Percentiles rank a stretch among this genome's conserved stretches.
phyloP scores from a whole-genome alignment of 495 filamentous ascomycete species.

The Daldinia concentrica region DNA sequence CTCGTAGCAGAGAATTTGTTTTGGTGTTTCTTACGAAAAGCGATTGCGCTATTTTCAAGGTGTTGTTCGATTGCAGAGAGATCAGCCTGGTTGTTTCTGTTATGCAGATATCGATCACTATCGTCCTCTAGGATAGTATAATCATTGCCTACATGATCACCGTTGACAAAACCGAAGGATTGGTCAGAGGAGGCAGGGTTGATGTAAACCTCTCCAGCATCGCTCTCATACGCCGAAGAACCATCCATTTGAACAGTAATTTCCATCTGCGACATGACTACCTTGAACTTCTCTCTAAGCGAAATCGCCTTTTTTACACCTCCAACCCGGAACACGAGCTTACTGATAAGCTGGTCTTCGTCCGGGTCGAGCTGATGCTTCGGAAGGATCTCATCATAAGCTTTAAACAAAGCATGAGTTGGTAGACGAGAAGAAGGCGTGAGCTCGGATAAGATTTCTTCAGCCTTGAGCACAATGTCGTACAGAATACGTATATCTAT shows the following conservation, averaged over 20 bases:
- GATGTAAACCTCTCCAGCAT: constrained; percentile 22
- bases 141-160: neutral
- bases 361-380: constrained; percentile 73
- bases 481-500: constrained; percentile 82
- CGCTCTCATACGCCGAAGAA: constrained; percentile 21
- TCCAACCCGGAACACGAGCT: constrained; percentile 84
- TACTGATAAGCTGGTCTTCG: constrained; percentile 76
- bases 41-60: constrained; percentile 35
- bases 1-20: constrained; percentile 38
- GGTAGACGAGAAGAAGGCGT: constrained; percentile 71
- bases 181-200: neutral
- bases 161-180: neutral
- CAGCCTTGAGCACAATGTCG: constrained; percentile 76
- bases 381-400: constrained; percentile 77
- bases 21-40: constrained; percentile 41
- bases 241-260: constrained; percentile 71
- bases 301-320: constrained; percentile 53
- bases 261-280: constrained; percentile 68
- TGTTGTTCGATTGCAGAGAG: constrained; percentile 31
- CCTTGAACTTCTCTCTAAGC: constrained; percentile 73
- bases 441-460: constrained; percentile 62
- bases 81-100: constrained; percentile 23
- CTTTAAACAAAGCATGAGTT: constrained; percentile 80
- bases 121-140: neutral
- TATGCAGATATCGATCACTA: neutral